Evolutionary conservation across 495 filamentous ascomycete species (phyloP).

Genomic region (Penicillium lividum): DNA sequence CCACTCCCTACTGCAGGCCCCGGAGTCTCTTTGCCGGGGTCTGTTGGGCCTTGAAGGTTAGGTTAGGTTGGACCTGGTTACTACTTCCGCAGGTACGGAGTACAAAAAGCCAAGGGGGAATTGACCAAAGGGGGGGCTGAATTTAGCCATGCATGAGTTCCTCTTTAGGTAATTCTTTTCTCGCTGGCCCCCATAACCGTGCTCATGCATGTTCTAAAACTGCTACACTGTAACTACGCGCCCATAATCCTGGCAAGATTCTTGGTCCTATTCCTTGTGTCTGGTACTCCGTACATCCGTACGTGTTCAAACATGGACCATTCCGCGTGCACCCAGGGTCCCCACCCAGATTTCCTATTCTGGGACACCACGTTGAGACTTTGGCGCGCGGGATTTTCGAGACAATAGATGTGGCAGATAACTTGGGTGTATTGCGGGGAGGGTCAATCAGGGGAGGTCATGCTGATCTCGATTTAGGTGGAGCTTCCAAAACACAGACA

Average conservation of each 20-base stretch:
- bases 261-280: background rate
- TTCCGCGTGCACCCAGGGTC: background rate
- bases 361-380: constrained; percentile 11
- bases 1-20: constrained; percentile 25
- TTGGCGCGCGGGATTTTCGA: constrained; percentile 22
- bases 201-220: background rate
- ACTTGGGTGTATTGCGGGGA: constrained; percentile 7
- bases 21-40: constrained; percentile 21
- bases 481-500: constrained; percentile 1
- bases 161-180: background rate
- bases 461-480: constrained; percentile 10
- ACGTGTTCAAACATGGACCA: background rate
- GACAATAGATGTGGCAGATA: constrained; percentile 11
- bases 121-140: background rate
- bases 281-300: background rate
- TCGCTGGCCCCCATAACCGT: background rate
- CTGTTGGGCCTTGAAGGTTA: background rate
- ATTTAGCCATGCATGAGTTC: background rate
- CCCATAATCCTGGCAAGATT: background rate
- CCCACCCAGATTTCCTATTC: background rate
- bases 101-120: background rate
- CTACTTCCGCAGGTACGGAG: constrained; percentile 15
- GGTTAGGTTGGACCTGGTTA: constrained; percentile 4
- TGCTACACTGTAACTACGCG: background rate
- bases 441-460: constrained; percentile 8